Evolutionary conservation across 768 basidiomycete genomes (phyloP), one percentile per base, ranked within the genome.

Genomic region (Termitomyces sp.): DNA sequence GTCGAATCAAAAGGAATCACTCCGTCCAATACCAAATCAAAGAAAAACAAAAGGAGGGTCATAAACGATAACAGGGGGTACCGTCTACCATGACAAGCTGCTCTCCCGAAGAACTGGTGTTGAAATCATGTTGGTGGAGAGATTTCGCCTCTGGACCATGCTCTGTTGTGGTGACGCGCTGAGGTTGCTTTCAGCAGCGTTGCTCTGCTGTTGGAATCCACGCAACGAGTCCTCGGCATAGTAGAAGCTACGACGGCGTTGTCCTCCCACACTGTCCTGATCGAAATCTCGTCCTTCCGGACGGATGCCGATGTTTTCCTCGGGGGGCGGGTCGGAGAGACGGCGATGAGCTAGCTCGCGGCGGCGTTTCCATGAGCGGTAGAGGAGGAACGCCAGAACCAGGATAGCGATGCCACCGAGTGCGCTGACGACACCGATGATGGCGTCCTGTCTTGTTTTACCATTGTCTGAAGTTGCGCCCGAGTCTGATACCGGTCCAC

Each of bases 341-440:
- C 91, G 82, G 33, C 79, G 76, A 67, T 96, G 93, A 6, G 84
- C 85, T 35, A 82, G 75, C 68, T 86, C 87, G 49, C 80, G 80
- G 43, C 83, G 83, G 55, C 84, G 77, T 73, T 87, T 85, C 69
- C 85, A 73, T 5, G 86, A 81, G 55, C 87, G 81, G 67, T 83
- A 86, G 44, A 84, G 77, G 64, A 95, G 86, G 74, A 84, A 89
- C 16, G 77, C 79, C 32, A 93, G 78, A 36, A 90, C 84, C 43
- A 91, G 65, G 44, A 93, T 67, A 0, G 91, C 86, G 55, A 94
- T 80, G 5, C 81, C 89, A 13, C 93, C 93, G 20, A 96, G 80
- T 2, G 88, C 85, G 41, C 82, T 85, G 61, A 93, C 90, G 3
- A 96, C 92, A 22, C 94, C 94, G 60, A 97, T 94, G 67, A 96